phyloP scores from a whole-genome alignment of 73 alveolate species.

The Uronychia setigera region DNA sequence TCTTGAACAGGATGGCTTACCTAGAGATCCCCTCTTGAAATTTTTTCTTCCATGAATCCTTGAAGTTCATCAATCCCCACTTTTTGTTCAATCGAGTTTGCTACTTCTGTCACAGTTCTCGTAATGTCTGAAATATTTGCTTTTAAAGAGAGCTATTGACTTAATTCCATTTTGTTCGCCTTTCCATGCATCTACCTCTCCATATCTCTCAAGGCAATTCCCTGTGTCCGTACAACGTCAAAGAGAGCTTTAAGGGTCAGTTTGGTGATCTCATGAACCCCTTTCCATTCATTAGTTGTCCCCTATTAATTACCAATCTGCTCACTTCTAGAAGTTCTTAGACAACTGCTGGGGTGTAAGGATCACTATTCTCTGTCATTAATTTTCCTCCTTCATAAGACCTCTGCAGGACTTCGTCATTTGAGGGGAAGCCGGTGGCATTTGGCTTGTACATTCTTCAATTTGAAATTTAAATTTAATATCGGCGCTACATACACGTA shows the following conservation, averaged over 20 bases:
- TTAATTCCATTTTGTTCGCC: conserved; percentile 92
- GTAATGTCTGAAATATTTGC: conserved; percentile 95
- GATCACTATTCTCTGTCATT: too few relatives aligned
- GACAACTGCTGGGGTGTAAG: too few relatives aligned
- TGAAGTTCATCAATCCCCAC: conserved; percentile 90
- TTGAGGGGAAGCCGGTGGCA: too few relatives aligned
- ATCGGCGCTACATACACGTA: too few relatives aligned
- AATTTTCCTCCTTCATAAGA: too few relatives aligned
- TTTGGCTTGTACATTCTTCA: too few relatives aligned
- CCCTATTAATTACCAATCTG: too few relatives aligned
- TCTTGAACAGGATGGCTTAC: conserved; percentile 18
- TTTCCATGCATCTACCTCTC: conserved; percentile 83
- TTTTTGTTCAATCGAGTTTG: conserved; percentile 86
- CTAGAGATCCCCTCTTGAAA: conserved; percentile 77
- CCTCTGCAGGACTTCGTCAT: too few relatives aligned
- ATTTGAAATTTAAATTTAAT: too few relatives aligned
- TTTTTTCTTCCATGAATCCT: conserved; percentile 87
- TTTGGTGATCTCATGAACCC: conserved; percentile 89
- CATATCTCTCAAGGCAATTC: conserved; percentile 85
- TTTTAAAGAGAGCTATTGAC: conserved; percentile 84
- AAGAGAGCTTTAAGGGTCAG: conserved; percentile 91
- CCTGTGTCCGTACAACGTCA: conserved; percentile 92
- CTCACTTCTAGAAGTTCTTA: too few relatives aligned
- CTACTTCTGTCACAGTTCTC: conserved; percentile 89
- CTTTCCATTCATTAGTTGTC: conserved; percentile 77